Percentiles rank a stretch among this genome's conserved stretches.
phyloP scores from a whole-genome alignment of 352 stramenopile species.

The Aphanomyces euteiches region DNA sequence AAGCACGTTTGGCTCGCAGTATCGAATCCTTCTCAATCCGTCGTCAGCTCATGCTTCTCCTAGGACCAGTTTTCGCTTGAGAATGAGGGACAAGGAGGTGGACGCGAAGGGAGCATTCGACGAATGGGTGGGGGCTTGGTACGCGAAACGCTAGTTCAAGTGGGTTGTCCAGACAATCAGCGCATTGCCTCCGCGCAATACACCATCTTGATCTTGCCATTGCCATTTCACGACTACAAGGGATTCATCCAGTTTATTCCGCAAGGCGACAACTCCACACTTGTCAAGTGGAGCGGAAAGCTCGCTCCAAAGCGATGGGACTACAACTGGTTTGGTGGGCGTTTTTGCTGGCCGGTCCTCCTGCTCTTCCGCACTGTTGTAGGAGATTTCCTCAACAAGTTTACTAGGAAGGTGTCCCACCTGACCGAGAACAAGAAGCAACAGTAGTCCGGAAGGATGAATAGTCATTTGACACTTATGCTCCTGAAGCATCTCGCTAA shows the following conservation, averaged over 20 bases:
- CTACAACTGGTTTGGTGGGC: not conserved
- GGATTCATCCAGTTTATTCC: slow-evolving; percentile 17
- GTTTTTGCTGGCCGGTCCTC: not conserved
- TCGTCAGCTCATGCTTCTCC: not conserved
- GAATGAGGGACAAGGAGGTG: not conserved
- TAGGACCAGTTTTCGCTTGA: slow-evolving; percentile 6
- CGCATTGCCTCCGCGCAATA: slow-evolving; percentile 11
- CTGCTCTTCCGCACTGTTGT: slow-evolving; percentile 14
- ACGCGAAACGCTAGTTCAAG: slow-evolving; percentile 13
- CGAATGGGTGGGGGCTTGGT: not conserved
- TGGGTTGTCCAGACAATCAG: not conserved
- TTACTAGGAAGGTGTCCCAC: not conserved
- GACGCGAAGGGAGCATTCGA: slow-evolving; percentile 11
- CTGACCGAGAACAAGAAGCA: too few relatives aligned
- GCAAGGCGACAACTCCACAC: not conserved
- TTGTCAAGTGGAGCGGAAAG: slow-evolving; percentile 12
- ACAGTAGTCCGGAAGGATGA: slow-evolving; percentile 36
- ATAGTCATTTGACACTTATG: too few relatives aligned
- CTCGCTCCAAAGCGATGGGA: slow-evolving; percentile 26
- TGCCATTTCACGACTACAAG: slow-evolving; percentile 24
- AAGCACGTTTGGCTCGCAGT: slow-evolving; percentile 16
- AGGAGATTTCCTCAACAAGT: not conserved
- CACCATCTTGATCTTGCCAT: not conserved
- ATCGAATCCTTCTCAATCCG: not conserved
- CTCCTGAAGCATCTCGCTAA: slow-evolving; percentile 42